Evolutionary conservation across 2,329 filamentous ascomycete genomes (phyloP).

Genomic region (Cadophora sp.): DNA sequence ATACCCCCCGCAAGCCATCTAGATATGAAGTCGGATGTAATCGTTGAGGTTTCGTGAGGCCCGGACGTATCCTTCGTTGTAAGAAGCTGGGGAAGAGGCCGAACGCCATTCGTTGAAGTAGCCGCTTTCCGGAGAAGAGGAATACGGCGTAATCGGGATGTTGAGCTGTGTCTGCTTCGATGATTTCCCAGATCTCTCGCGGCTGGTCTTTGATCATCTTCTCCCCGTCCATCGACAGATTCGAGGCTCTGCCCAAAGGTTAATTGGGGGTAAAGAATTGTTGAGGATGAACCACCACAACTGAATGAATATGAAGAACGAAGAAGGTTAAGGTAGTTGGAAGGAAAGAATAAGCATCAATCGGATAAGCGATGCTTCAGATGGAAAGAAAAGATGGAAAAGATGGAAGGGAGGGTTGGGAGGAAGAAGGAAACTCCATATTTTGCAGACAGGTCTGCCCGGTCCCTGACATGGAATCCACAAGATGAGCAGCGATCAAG

Average conservation of each 20-base stretch:
- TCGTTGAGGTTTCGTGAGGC: conserved; percentile 35
- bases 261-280: neutral
- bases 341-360: neutral
- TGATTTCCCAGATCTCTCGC: conserved; percentile 24
- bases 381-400: conserved; percentile 4
- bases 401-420: neutral
- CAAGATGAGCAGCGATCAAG: conserved; percentile 13
- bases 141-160: conserved; percentile 34
- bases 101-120: conserved; percentile 38
- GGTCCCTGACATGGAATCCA: neutral
- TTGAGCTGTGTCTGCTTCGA: conserved; percentile 29
- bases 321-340: neutral
- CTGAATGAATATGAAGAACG: neutral
- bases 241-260: conserved; percentile 4
- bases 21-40: conserved; percentile 52
- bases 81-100: conserved; percentile 46
- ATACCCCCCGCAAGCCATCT: conserved; percentile 57
- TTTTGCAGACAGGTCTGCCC: conserved; percentile 10
- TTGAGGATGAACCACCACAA: neutral
- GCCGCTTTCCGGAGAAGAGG: conserved; percentile 33
- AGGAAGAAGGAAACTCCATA: conserved; percentile 7
- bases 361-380: neutral
- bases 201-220: conserved; percentile 28
- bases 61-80: conserved; percentile 43
- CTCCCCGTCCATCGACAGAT: neutral